Evolutionary conservation across 495 filamentous ascomycete species (phyloP).

Genomic region (Pseudomonodictys pantanalensis): DNA sequence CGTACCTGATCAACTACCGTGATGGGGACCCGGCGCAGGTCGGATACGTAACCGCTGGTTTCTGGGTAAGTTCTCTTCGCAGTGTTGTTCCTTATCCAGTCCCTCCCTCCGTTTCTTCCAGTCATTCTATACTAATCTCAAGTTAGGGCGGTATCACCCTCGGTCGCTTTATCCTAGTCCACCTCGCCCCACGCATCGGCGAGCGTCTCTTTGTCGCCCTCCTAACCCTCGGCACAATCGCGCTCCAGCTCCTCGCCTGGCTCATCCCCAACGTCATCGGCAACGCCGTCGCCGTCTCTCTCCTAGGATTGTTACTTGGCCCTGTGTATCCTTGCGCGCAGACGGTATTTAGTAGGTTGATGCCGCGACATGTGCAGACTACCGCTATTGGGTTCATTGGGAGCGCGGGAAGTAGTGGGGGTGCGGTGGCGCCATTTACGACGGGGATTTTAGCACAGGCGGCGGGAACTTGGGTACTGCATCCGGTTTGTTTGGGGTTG

Average conservation of each 20-base stretch:
- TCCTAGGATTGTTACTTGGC: slow-evolving; percentile 76
- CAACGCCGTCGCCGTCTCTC: slow-evolving; percentile 54
- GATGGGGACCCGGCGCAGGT: slow-evolving; percentile 62
- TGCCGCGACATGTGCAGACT: slow-evolving; percentile 62
- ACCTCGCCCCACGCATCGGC: slow-evolving; percentile 60
- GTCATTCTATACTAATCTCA: not conserved
- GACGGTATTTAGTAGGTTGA: slow-evolving; percentile 60
- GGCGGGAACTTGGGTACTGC: slow-evolving; percentile 69
- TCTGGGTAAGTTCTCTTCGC: slow-evolving; percentile 73
- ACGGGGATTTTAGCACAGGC: slow-evolving; percentile 68
- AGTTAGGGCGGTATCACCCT: slow-evolving; percentile 60
- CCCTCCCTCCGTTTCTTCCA: not conserved
- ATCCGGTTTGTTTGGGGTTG: slow-evolving; percentile 64
- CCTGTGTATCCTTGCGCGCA: slow-evolving; percentile 73
- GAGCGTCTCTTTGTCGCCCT: slow-evolving; percentile 65
- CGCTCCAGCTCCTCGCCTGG: slow-evolving; percentile 73
- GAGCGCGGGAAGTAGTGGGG: slow-evolving; percentile 71
- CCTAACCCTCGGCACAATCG: slow-evolving; percentile 57
- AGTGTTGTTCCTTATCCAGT: too few relatives aligned
- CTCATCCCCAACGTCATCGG: slow-evolving; percentile 52
- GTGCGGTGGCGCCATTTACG: slow-evolving; percentile 70
- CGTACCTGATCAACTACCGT: slow-evolving; percentile 69
- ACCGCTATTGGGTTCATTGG: slow-evolving; percentile 67
- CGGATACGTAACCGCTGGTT: slow-evolving; percentile 79
- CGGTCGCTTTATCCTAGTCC: slow-evolving; percentile 65